A percentile compares a stretch with the other conserved stretches of the same genome.
Evolutionary conservation across 768 basidiomycete species (phyloP).

Genomic region (Gymnopilus dilepis): DNA sequence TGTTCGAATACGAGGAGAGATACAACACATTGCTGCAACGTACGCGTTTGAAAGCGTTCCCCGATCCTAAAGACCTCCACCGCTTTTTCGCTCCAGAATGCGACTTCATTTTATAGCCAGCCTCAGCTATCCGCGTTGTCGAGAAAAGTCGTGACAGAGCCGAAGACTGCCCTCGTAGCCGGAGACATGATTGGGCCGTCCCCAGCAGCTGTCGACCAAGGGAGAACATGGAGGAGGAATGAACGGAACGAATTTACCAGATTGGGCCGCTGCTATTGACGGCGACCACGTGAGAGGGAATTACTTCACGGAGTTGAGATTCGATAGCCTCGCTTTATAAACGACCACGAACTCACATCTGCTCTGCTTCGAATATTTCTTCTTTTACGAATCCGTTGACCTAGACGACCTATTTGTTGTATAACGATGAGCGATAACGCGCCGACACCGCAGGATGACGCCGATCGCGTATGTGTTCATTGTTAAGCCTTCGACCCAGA

Average conservation of each 20-base stretch:
- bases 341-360: slow-evolving; percentile 2
- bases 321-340: background rate
- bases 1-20: background rate
- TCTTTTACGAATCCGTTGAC: background rate
- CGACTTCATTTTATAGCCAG: slow-evolving; percentile 79
- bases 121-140: slow-evolving; percentile 56
- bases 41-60: slow-evolving; percentile 76
- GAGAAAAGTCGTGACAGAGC: slow-evolving; percentile 56
- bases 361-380: background rate
- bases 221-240: slow-evolving; percentile 28
- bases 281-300: slow-evolving; percentile 16
- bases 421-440: slow-evolving; percentile 44
- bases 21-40: slow-evolving; percentile 27
- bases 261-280: slow-evolving; percentile 6
- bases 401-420: background rate
- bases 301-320: slow-evolving; percentile 8
- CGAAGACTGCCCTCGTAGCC: slow-evolving; percentile 21
- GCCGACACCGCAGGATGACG: slow-evolving; percentile 72
- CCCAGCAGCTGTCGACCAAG: slow-evolving; percentile 29
- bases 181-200: slow-evolving; percentile 31
- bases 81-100: slow-evolving; percentile 85
- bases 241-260: background rate
- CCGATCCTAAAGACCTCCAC: slow-evolving; percentile 73
- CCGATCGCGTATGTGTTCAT: slow-evolving; percentile 68
- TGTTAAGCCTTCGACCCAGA: background rate